Conservation (phyloP, 1,139 yeast species). For the Protomyces pachydermus region DNA sequence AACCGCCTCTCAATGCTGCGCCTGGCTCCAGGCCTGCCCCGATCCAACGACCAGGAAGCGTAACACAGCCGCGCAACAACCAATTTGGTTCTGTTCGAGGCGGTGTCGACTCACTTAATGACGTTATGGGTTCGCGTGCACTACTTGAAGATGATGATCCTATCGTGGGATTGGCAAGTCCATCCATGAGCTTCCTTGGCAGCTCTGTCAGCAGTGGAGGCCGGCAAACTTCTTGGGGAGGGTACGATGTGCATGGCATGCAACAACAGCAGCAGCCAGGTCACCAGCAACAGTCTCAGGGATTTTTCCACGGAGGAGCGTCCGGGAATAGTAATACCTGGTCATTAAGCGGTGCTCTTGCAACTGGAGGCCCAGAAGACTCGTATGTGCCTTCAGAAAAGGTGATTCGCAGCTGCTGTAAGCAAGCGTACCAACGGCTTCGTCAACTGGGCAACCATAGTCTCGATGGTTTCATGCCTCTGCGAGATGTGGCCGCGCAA, state of each 20-base stretch:
- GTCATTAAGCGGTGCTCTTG: neutral
- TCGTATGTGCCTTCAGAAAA: neutral
- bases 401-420: neutral
- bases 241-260: neutral
- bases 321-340: neutral
- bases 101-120: slow-evolving; percentile 5
- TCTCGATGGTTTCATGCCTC: neutral
- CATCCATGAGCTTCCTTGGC: neutral
- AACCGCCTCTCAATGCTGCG: neutral
- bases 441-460: neutral
- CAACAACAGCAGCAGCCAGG: neutral
- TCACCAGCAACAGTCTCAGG: neutral
- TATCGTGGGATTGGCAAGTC: slow-evolving; percentile 4
- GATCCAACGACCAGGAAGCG: slow-evolving; percentile 32
- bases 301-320: neutral
- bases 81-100: slow-evolving; percentile 24
- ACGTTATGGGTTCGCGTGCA: slow-evolving; percentile 33
- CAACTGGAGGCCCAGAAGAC: neutral
- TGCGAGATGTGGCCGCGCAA: neutral
- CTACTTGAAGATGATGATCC: slow-evolving; percentile 32
- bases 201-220: neutral
- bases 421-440: neutral
- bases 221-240: neutral
- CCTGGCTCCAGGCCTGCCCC: slow-evolving; percentile 31
- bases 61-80: slow-evolving; percentile 3